Conservation (phyloP, 2,329 filamentous ascomycete genomes). For the Cytospora leucostoma region DNA sequence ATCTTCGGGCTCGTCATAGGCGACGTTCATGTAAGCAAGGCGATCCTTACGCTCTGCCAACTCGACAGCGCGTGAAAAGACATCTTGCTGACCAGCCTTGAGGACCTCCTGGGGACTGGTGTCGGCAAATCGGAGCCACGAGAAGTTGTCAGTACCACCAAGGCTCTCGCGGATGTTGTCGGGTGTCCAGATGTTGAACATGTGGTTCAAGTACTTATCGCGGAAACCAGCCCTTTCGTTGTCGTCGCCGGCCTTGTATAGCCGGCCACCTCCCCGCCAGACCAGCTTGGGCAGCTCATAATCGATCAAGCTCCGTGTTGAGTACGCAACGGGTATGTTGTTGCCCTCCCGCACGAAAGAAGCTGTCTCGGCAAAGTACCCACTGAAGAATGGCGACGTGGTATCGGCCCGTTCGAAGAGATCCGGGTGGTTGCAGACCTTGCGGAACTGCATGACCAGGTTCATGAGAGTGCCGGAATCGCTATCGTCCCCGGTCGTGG, state of each 20-base stretch:
- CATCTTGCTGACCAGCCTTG: slow-evolving; percentile 64
- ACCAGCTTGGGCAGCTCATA: slow-evolving; percentile 80
- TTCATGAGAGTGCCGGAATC: slow-evolving; percentile 98
- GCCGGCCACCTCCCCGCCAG: slow-evolving; percentile 76
- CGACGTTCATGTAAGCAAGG: slow-evolving; percentile 65
- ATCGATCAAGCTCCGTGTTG: slow-evolving; percentile 81
- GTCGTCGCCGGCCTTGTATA: slow-evolving; percentile 71
- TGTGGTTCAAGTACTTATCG: slow-evolving; percentile 71
- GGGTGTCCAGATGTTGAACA: slow-evolving; percentile 90
- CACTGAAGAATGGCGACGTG: slow-evolving; percentile 78
- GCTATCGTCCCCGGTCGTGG: slow-evolving; percentile 87
- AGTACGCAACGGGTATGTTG: slow-evolving; percentile 80
- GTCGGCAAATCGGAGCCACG: slow-evolving; percentile 87
- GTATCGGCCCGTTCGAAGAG: slow-evolving; percentile 94
- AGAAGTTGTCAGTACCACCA: slow-evolving; percentile 68
- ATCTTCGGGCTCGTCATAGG: slow-evolving; percentile 69
- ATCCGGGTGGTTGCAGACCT: slow-evolving; percentile 98
- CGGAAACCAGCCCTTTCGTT: slow-evolving; percentile 80
- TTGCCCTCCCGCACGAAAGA: slow-evolving; percentile 90
- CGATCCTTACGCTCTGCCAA: slow-evolving; percentile 57
- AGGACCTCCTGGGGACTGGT: slow-evolving; percentile 73
- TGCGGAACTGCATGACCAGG: slow-evolving; percentile 98
- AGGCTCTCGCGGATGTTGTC: slow-evolving; percentile 71
- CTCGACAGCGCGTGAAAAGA: slow-evolving; percentile 73
- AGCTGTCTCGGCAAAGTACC: slow-evolving; percentile 91